Conservation (phyloP, 148 eudicot genomes). For the Vaccinium vitisidaea region DNA sequence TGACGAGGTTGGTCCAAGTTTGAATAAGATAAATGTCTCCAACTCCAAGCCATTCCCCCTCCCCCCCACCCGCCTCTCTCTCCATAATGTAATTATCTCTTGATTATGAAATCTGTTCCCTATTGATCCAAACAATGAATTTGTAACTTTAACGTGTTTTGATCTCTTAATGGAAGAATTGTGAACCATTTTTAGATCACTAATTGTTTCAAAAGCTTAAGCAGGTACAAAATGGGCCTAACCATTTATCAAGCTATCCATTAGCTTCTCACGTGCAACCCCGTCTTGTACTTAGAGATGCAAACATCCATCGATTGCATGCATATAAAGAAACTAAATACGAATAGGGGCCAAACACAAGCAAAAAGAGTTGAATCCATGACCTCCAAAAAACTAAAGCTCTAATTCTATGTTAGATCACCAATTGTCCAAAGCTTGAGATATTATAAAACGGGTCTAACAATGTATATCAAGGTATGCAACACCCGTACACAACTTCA, state of each 20-base stretch:
- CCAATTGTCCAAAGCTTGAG: not conserved
- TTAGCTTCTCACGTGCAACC: not conserved
- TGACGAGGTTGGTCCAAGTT: no score
- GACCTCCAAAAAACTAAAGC: not conserved
- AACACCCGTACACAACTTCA: not conserved
- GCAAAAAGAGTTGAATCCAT: not conserved
- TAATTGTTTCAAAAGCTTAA: not conserved
- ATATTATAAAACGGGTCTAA: not conserved
- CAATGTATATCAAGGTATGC: not conserved
- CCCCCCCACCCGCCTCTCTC: not conserved
- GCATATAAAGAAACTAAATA: not conserved
- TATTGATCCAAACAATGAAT: not conserved
- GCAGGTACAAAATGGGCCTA: not conserved
- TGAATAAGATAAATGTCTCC: not conserved
- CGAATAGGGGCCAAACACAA: not conserved
- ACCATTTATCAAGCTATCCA: not conserved
- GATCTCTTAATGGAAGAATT: not conserved
- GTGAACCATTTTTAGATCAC: not conserved
- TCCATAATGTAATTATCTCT: not conserved
- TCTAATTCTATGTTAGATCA: not conserved
- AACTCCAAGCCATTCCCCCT: not conserved
- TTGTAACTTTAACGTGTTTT: not conserved
- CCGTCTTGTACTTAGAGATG: not conserved
- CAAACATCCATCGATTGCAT: not conserved
- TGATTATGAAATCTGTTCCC: not conserved